Percentiles rank a stretch among this genome's conserved stretches.
These are phyloP conservation scores for Paraphoma sp. DNA, from an alignment of 2,329 filamentous ascomycete genomes.

Conservation along the genomic window DNA sequence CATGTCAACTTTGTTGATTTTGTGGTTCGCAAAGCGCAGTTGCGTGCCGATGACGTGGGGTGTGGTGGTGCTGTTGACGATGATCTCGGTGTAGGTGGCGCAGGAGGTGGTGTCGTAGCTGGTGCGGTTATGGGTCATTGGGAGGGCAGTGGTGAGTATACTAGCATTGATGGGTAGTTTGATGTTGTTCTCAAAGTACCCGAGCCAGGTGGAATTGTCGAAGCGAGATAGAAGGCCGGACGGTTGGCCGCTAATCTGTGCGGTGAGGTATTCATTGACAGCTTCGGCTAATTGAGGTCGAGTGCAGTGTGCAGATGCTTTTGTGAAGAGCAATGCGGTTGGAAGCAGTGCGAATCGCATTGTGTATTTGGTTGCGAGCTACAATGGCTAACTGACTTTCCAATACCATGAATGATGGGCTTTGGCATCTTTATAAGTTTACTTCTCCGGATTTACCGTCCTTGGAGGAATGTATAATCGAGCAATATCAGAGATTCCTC, in stretches of 20 bases:
- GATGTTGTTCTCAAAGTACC: constrained; percentile 33
- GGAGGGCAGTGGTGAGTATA: constrained; percentile 23
- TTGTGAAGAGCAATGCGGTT: constrained; percentile 1
- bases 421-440: no score
- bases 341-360: neutral
- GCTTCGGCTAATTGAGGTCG: constrained; percentile 19
- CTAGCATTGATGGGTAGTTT: constrained; percentile 22
- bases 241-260: constrained; percentile 22
- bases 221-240: constrained; percentile 20
- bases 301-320: constrained; percentile 18
- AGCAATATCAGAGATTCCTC: no score
- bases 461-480: no score
- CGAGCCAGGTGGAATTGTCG: constrained; percentile 33
- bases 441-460: no score
- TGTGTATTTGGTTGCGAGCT: neutral
- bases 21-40: constrained; percentile 30
- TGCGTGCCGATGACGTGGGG: constrained; percentile 37
- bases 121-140: constrained; percentile 25
- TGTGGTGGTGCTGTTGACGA: constrained; percentile 23
- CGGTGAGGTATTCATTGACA: constrained; percentile 22
- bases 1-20: constrained; percentile 29
- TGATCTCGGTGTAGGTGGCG: constrained; percentile 33
- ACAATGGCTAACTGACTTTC: no score
- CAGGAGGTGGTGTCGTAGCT: constrained; percentile 29
- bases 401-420: no score